Evolutionary conservation across 176 grass and related monocot species (phyloP).

Genomic region (Microstegium vimineum): DNA sequence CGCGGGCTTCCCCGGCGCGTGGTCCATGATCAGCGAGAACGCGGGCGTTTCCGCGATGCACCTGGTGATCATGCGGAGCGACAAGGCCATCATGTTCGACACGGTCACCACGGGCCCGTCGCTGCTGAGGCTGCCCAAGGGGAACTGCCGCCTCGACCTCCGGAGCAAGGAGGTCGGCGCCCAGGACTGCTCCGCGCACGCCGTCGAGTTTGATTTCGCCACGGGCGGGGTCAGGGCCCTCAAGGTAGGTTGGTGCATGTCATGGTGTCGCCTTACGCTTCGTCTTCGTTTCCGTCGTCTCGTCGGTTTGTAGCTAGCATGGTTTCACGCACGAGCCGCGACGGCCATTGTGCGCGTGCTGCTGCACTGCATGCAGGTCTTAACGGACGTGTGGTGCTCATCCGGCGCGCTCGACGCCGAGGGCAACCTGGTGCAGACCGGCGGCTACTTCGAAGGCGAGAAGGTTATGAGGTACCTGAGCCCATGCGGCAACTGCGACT

Average conservation of each 20-base stretch:
- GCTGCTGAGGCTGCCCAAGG: slow-evolving; percentile 33
- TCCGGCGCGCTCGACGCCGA: slow-evolving; percentile 43
- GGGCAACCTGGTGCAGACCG: slow-evolving; percentile 51
- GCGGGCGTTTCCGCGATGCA: slow-evolving; percentile 67
- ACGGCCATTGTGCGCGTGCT: background rate
- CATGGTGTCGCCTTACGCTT: background rate
- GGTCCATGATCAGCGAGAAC: slow-evolving; percentile 47
- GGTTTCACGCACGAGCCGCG: background rate
- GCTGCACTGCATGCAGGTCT: slow-evolving; percentile 8
- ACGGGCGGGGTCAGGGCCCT: slow-evolving; percentile 40
- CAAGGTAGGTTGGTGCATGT: slow-evolving; percentile 22
- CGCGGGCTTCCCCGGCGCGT: slow-evolving; percentile 10
- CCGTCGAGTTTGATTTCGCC: slow-evolving; percentile 55
- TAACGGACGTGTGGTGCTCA: slow-evolving; percentile 63
- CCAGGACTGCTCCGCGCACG: slow-evolving; percentile 52
- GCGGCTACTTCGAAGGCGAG: slow-evolving; percentile 53
- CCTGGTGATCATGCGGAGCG: slow-evolving; percentile 41
- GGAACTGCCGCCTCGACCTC: slow-evolving; percentile 49
- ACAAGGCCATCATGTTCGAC: slow-evolving; percentile 71
- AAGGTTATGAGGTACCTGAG: slow-evolving; percentile 36
- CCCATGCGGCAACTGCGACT: slow-evolving; percentile 40
- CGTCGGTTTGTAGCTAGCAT: background rate
- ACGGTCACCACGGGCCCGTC: slow-evolving; percentile 38
- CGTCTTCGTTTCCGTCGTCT: background rate
- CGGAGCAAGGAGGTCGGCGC: slow-evolving; percentile 1